Conservation (phyloP, 352 stramenopile genomes). For the Phytophthora colocasiae region DNA sequence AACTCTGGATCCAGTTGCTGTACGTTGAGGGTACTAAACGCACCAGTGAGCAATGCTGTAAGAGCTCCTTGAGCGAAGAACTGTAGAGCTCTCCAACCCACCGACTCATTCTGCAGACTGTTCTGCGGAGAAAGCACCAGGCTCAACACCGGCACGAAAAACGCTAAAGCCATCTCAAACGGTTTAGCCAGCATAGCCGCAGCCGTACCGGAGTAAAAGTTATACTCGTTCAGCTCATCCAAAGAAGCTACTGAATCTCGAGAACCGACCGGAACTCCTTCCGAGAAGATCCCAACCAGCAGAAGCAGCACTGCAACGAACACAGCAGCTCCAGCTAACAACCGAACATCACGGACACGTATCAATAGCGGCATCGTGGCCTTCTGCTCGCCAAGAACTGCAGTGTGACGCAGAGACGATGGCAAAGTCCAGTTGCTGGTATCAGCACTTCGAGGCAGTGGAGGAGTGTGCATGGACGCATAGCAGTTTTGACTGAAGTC, state of each 20-base stretch:
- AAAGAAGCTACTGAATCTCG: constrained; percentile 25
- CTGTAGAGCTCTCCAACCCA: constrained; percentile 38
- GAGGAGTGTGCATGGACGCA: constrained; percentile 28
- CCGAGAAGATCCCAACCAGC: constrained; percentile 37
- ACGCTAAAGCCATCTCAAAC: constrained; percentile 45
- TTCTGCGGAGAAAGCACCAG: constrained; percentile 47
- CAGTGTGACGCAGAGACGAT: constrained; percentile 39
- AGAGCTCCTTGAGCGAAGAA: constrained; percentile 35
- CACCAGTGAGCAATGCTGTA: constrained; percentile 46
- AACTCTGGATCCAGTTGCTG: constrained; percentile 35
- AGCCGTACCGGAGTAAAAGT: constrained; percentile 58
- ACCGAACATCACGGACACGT: constrained; percentile 27
- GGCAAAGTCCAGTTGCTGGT: constrained; percentile 33
- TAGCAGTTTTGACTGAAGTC: constrained; percentile 30
- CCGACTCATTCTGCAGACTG: constrained; percentile 53
- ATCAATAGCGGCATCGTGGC: constrained; percentile 34
- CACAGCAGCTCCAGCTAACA: constrained; percentile 29
- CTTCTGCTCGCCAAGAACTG: constrained; percentile 34
- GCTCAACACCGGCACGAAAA: constrained; percentile 54
- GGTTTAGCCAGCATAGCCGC: constrained; percentile 44
- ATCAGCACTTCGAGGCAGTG: constrained; percentile 10
- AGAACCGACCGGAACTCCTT: constrained; percentile 35
- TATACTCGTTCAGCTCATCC: constrained; percentile 47
- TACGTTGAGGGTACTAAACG: constrained; percentile 60
- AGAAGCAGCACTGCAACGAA: constrained; percentile 32